Conservation (phyloP, 2,329 filamentous ascomycete species). For the Alternaria arbusti region DNA sequence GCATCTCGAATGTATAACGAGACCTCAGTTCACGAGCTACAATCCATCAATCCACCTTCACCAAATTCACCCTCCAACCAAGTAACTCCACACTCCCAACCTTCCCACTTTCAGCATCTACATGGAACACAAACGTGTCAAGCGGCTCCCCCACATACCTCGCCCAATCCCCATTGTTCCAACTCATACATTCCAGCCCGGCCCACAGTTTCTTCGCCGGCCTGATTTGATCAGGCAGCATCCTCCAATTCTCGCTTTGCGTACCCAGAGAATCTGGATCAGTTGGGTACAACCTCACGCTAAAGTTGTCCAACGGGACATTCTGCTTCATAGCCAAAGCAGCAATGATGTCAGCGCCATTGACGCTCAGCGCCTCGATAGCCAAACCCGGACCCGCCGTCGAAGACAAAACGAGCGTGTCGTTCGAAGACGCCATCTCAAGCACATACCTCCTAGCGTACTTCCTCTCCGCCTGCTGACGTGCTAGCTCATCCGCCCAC, state of each 20-base stretch:
- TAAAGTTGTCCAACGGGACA: conserved; percentile 13
- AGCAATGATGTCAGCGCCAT: conserved; percentile 20
- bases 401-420: conserved; percentile 5
- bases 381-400: conserved; percentile 26
- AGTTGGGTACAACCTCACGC: conserved; percentile 29
- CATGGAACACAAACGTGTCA: conserved; percentile 26
- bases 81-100: conserved; percentile 18
- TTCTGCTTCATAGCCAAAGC: conserved; percentile 18
- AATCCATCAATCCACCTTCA: conserved; percentile 7
- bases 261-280: conserved; percentile 24
- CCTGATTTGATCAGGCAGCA: conserved; percentile 20
- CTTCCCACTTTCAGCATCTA: conserved; percentile 1
- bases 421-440: conserved; percentile 17
- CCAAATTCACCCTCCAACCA: conserved; percentile 20
- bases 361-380: conserved; percentile 21
- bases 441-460: conserved; percentile 31
- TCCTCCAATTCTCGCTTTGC: conserved; percentile 22
- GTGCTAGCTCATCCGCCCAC: conserved; percentile 28
- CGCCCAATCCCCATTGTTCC: conserved; percentile 24
- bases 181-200: conserved; percentile 29
- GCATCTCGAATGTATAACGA: neutral
- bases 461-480: conserved; percentile 18
- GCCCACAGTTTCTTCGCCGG: conserved; percentile 16
- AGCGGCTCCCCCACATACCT: conserved; percentile 28
- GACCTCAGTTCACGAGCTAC: neutral